Percentiles rank a stretch among this genome's conserved stretches.
phyloP scores from a whole-genome alignment of 495 filamentous ascomycete genomes.

The Opeltia flavorubescens region DNA sequence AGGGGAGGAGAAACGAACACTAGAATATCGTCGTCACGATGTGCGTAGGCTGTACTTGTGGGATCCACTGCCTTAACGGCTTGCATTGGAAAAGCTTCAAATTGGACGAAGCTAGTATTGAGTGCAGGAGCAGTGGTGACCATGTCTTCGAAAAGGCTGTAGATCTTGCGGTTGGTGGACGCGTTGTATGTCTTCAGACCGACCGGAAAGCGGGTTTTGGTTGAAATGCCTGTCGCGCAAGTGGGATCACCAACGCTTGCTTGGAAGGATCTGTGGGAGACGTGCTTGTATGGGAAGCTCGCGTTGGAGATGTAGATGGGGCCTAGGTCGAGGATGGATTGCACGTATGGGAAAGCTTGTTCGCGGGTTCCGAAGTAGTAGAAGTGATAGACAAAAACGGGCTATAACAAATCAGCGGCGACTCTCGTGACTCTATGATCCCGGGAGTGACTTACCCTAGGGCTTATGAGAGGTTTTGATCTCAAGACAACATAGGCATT shows the following conservation, averaged over 20 bases:
- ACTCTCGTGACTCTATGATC: neutral
- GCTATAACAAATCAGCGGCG: neutral
- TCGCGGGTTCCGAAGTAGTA: neutral
- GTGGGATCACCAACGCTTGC: neutral
- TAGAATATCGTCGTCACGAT: constrained; percentile 20
- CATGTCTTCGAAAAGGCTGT: neutral
- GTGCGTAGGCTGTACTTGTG: constrained; percentile 29
- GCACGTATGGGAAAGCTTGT: neutral
- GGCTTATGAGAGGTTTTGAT: neutral
- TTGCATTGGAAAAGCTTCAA: constrained; percentile 39
- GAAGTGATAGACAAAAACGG: neutral
- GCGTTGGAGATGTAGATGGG: constrained; percentile 1
- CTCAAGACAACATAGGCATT: constrained; percentile 1
- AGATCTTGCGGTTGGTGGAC: neutral
- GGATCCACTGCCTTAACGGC: constrained; percentile 28
- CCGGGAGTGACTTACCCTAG: neutral
- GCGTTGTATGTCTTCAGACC: neutral
- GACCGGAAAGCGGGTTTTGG: neutral
- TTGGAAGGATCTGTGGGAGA: neutral
- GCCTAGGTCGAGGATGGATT: neutral
- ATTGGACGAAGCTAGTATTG: constrained; percentile 33
- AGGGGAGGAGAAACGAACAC: neutral
- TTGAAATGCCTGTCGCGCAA: neutral
- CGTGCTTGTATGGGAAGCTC: neutral
- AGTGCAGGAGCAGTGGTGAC: constrained; percentile 13